A percentile compares a stretch with the other conserved stretches of the same genome.
Evolutionary conservation across 2,329 filamentous ascomycete species (phyloP).

Genomic region (Eutypella sp.): DNA sequence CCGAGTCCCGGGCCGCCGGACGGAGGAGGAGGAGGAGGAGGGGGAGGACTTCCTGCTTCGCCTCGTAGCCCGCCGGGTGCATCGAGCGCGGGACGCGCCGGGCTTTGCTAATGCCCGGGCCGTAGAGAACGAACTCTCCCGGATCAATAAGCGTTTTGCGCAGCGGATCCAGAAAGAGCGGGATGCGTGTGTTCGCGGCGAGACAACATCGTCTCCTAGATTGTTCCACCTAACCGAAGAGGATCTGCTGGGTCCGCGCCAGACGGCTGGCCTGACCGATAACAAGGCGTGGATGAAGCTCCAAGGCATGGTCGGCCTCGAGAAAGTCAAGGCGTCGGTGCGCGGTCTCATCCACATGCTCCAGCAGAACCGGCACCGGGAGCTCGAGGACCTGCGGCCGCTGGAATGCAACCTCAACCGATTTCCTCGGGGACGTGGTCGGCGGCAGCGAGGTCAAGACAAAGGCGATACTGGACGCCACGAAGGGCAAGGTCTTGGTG

Average conservation of each 20-base stretch:
- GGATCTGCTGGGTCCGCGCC: slow-evolving; percentile 62
- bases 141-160: slow-evolving; percentile 54
- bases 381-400: slow-evolving; percentile 19
- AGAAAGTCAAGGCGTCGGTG: slow-evolving; percentile 28
- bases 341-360: slow-evolving; percentile 33
- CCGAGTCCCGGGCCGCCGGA: slow-evolving; percentile 34
- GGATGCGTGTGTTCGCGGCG: slow-evolving; percentile 19
- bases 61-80: slow-evolving; percentile 58
- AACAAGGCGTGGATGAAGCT: slow-evolving; percentile 24
- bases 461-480: slow-evolving; percentile 63
- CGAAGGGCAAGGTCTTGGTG: slow-evolving; percentile 68
- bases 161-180: slow-evolving; percentile 47
- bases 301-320: slow-evolving; percentile 23
- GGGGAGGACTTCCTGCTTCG: slow-evolving; percentile 63
- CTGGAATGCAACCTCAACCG: slow-evolving; percentile 30
- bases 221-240: slow-evolving; percentile 58
- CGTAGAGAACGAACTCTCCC: slow-evolving; percentile 56
- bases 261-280: slow-evolving; percentile 9
- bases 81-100: slow-evolving; percentile 54
- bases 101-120: slow-evolving; percentile 71
- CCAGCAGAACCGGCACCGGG: slow-evolving; percentile 22
- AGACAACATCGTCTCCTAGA: slow-evolving; percentile 33
- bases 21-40: too few relatives aligned
- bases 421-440: slow-evolving; percentile 61
- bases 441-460: slow-evolving; percentile 68